Evolutionary conservation across 2,329 filamentous ascomycete species (phyloP), one percentile per base, ranked within the genome.

Genomic region (Byssoonygena ceratinophila): DNA sequence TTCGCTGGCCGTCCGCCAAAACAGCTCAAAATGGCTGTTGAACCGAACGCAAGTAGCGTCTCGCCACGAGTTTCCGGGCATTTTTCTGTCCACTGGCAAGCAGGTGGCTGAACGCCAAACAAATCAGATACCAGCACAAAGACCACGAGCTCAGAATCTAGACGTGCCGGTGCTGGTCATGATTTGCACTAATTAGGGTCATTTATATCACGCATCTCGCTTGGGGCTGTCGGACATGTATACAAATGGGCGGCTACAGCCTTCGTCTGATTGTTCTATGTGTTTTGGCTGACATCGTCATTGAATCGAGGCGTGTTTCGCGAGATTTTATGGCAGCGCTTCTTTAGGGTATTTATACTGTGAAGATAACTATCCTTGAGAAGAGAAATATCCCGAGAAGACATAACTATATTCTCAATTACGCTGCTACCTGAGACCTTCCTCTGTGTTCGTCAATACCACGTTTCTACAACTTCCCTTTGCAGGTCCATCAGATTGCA

Each of bases 41-140:
- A 29, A 27, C 22, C 32, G 14, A 31, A 18, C 18, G 18, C 46
- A 31, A 49, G 46, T 40, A 11, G n/a, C 22, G 29, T 40, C 34
- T 14, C 36, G 48, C 48, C 39, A 51, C 39, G 48, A 36, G 48
- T 41, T 50, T 39, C n/a, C n/a, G 25, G 27, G 29, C 25, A 39
- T 18, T 48, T 6, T 16, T n/a, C n/a, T n/a, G 9, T 16, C 29
- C 20, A 12, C 12, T 39, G 23, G n/a, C 32, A 32, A n/a, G 36
- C 37, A 9, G 9, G 47, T 50, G 48, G 48, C 39, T 51, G 48
- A 44, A 44, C 39, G 48, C 48, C 39, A 44, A 44, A 51, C 48
- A 36, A 51, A 44, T 51, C 29, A 44, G 7, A 51, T 5, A 5
- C 27, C 14, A n/a, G 34, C 16, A 39, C 14, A 11, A 22, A 12